Evolutionary conservation across 495 filamentous ascomycete genomes (phyloP).

Genomic region (Penicillium paxilli): DNA sequence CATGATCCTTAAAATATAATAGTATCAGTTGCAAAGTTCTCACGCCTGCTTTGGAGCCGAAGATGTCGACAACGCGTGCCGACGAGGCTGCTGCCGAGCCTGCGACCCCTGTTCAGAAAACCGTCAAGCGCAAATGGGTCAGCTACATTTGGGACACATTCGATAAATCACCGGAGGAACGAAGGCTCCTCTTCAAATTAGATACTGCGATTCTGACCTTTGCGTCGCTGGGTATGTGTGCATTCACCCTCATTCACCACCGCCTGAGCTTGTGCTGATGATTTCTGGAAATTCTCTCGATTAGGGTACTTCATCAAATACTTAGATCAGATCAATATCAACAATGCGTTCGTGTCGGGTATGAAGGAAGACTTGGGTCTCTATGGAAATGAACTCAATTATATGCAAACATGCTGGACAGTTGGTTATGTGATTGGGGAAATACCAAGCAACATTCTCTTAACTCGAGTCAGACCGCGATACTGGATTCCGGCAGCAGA

Average conservation of each 20-base stretch:
- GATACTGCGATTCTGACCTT: constrained; percentile 57
- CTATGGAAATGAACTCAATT: constrained; percentile 53
- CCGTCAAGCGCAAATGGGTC: constrained; percentile 36
- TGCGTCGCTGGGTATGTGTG: constrained; percentile 43
- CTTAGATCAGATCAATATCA: constrained; percentile 59
- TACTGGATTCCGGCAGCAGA: constrained; percentile 58
- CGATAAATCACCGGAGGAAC: constrained; percentile 61
- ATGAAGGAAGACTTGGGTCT: constrained; percentile 62
- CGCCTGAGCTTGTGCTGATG: not conserved
- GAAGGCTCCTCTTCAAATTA: constrained; percentile 59
- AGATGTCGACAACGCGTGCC: constrained; percentile 10
- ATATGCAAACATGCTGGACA: constrained; percentile 58
- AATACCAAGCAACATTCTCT: constrained; percentile 59
- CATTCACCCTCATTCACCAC: not conserved
- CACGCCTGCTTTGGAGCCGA: not conserved
- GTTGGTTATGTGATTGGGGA: constrained; percentile 65
- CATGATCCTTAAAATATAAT: not conserved
- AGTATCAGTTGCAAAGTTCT: not conserved
- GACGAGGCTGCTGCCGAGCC: constrained; percentile 16
- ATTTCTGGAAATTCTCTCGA: not conserved
- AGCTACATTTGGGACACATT: constrained; percentile 61
- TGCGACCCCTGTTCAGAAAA: constrained; percentile 19
- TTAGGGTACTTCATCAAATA: constrained; percentile 59
- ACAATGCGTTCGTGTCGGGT: constrained; percentile 53
- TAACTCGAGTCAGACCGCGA: constrained; percentile 54